Base-by-base conservation (phyloP, 2,329 filamentous ascomycete species). In the Sarocladium oryzae region DNA sequence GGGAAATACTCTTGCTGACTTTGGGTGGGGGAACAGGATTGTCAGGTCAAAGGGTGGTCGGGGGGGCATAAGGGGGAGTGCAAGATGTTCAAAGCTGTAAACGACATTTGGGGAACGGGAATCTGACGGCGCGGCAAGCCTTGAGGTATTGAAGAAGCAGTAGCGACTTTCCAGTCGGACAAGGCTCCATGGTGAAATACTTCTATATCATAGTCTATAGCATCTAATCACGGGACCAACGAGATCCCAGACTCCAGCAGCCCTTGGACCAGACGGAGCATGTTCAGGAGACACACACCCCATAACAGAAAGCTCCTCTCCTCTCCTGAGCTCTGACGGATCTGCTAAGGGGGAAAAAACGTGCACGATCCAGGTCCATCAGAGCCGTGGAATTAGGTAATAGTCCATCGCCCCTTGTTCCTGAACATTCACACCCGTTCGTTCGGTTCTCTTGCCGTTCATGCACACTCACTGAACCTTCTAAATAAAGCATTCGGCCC, bases 21-120 rank as follows among this genome's bases (percentile, higher is more conserved):
- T 48, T 30, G 13, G 13, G 28, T 7, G 28, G n/a, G 26, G 24
- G 9, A n/a, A 13, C 18, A 48, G 43, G 43, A 48, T 5, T 58
- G 56, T 28, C 56, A 58, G 23, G 43, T 53, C 15, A 48, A 52
- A 21, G 56, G 53, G 16, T 58, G 56, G 56, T 54, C 26, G 18
- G 49, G 49, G 10, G 56, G 55, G 4, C 56, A 58, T 20, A 58
- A 56, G 33, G 45, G 32, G 15, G 50, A 56, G 8, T 58, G 56
- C 48, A 58, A 55, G 51, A 53, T 53, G 20, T 56, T 54, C 48
- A 53, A 53, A 20, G 41, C 48, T 4, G 26, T 54, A 38, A 51
- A 30, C 20, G 48, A 51, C 20, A 26, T 54, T 37, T 49, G 46
- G 46, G 46, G 32, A 24, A 5, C 6, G 28, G 10, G n/a, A n/a